Base-by-base conservation (phyloP, 169 alveolate genomes). In the Plasmodium vivax region DNA sequence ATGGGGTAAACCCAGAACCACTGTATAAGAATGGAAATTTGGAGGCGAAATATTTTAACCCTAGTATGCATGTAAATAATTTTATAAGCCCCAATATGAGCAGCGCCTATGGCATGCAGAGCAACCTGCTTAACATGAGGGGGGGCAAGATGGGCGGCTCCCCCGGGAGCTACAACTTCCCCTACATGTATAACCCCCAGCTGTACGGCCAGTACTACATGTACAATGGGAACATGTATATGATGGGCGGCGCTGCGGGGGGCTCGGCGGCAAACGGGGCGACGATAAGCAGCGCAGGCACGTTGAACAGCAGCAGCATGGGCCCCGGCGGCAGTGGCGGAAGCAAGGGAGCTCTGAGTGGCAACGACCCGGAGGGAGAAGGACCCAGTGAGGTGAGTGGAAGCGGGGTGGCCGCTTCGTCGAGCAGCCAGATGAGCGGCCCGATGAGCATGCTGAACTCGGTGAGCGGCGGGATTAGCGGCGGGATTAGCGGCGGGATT, bases 161-260 rank as follows among this genome's bases (percentile, higher is more conserved):
- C 14, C 47, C 81, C 1, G 85, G 85, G 2, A 41, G 45, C 14
- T 87, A 87, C 32, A 87, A 87, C 32, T 87, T 87, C 30, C 93
- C 87, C 0, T 87, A 75, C 71, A 87, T 87, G 82, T 87, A 77
- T 10, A 87, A 75, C n/a, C 93, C 93, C 4, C 88, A 34, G 27
- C 14, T 77, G 19, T 87, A 75, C n/a, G 81, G 81, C 14, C 93
- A 87, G 19, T 87, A 87, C n/a, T 87, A 87, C 27, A 87, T 87
- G 93, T 87, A 87, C 34, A 85, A 85, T 56, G 93, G 93, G 16
- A 72, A 34, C 19, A 85, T 85, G 93, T 85, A 85, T 38, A 62
- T 90, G 90, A 51, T 54, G n/a, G 54, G 47, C 27, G 51, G 38
- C 16, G 36, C 12, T 0, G 2, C 27, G 27, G 30, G 74, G 14